Conservation (phyloP, 129 eudicot species). For the Centaurea solstitialis region DNA sequence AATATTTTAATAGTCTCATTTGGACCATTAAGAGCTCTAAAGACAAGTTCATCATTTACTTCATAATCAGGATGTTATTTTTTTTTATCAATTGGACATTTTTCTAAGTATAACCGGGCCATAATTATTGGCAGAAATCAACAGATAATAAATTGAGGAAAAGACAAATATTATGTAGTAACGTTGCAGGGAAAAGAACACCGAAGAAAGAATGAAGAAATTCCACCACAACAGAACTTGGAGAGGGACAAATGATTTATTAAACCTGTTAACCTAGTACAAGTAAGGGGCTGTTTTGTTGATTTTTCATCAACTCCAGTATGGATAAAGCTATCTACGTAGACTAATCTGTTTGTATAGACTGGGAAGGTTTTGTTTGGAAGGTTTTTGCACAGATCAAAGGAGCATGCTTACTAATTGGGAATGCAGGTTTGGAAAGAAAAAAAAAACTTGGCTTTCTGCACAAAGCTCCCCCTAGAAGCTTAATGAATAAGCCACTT, state of each 20-base stretch:
- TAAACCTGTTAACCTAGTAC: not conserved
- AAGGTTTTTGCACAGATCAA: no score
- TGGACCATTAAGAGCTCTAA: not conserved
- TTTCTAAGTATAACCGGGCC: not conserved
- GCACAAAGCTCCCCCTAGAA: no score
- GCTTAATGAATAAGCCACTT: no score
- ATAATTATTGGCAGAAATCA: not conserved
- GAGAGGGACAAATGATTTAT: not conserved
- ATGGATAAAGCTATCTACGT: no score
- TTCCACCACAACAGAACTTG: not conserved
- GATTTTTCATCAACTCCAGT: no score
- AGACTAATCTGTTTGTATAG: no score
- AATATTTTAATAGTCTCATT: no score
- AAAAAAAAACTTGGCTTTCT: no score
- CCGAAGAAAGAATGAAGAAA: not conserved
- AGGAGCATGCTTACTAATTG: no score
- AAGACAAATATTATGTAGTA: not conserved
- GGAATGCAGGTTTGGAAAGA: no score
- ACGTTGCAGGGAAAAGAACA: not conserved
- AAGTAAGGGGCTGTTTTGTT: not conserved
- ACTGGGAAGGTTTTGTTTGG: no score
- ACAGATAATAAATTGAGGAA: not conserved
- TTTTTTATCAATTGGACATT: not conserved
- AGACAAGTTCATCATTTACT: not conserved
- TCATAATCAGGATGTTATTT: not conserved